Base-by-base conservation (phyloP, 257 asterid species). In the Fraxinus pennsylvanica region DNA sequence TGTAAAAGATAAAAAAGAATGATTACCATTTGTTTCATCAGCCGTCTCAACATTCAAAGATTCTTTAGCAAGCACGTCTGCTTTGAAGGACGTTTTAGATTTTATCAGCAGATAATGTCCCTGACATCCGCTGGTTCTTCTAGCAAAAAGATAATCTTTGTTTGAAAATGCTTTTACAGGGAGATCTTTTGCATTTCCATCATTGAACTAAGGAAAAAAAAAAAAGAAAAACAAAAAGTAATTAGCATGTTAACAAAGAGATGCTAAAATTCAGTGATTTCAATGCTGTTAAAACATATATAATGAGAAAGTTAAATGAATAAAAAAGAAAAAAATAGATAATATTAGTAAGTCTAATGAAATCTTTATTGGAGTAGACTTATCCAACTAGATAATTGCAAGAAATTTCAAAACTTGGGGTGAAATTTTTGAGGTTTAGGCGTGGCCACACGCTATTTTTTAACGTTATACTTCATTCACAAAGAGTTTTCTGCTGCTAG, bases 61-160 rank as follows among this genome's bases (percentile, higher is more conserved):
- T 84, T 76, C 92, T 82, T 88, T 88, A 27, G 84, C 83, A 43
- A 88, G 80, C 68, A 86, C 54, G 41, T 85, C 90, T 4, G 54
- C 89, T 84, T 87, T 89, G 74, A 76, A 3, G 35, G 97, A 86
- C 74, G 92, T 68, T 82, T 88, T 89, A 76, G 83, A 81, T 82
- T 79, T 86, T 70, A 84, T 78, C 63, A 74, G 77, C 21, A 77
- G 41, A 82, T 41, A 80, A 57, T 8, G 79, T 65, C 76, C 78
- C 35, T 39, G 79, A 33, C 22, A 81, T 73, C 80, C 69, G 61
- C 57, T 78, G 41, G 43, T 67, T 73, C 74, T 80, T 29, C 81
- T 74, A 57, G 78, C 59, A 81, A 43, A 69, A 45, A 39, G 76
- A 74, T 22, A 70, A 1, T 39, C 80, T 72, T 83, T 82, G 67